Conservation (phyloP, 2,329 filamentous ascomycete species). For the Sclerotinia spermophila region DNA sequence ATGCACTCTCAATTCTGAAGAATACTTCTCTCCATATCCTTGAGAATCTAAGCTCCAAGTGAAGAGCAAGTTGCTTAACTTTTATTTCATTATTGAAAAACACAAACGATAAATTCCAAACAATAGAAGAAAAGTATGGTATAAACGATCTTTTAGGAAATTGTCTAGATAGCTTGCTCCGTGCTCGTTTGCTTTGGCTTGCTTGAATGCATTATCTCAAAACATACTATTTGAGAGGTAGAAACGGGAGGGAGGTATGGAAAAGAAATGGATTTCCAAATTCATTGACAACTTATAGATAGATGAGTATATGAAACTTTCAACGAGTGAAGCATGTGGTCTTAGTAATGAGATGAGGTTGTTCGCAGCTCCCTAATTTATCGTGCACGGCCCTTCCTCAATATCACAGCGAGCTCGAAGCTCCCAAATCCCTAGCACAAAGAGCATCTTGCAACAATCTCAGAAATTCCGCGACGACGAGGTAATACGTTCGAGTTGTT, state of each 20-base stretch:
- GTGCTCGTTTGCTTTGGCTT: not conserved
- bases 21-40: not conserved
- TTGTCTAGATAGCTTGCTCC: not conserved
- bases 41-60: not conserved
- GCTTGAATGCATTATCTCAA: not conserved
- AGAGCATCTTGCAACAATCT: conserved; percentile 2
- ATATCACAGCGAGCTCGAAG: conserved; percentile 20
- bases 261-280: not conserved
- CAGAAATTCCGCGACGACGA: not conserved
- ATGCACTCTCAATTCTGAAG: no score
- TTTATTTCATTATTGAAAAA: not conserved
- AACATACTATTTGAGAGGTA: not conserved
- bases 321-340: not conserved
- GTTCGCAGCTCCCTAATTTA: conserved; percentile 15
- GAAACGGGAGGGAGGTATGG: not conserved
- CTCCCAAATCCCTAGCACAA: conserved; percentile 15
- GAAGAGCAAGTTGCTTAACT: not conserved
- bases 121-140: not conserved
- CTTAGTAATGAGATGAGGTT: not conserved
- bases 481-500: not conserved
- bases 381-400: conserved; percentile 18
- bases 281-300: not conserved
- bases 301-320: not conserved
- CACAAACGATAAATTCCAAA: not conserved
- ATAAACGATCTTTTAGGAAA: not conserved